A percentile compares a stretch with the other conserved stretches of the same genome.
Conservation (phyloP, 495 filamentous ascomycete genomes). For the Daldinia childiae region DNA sequence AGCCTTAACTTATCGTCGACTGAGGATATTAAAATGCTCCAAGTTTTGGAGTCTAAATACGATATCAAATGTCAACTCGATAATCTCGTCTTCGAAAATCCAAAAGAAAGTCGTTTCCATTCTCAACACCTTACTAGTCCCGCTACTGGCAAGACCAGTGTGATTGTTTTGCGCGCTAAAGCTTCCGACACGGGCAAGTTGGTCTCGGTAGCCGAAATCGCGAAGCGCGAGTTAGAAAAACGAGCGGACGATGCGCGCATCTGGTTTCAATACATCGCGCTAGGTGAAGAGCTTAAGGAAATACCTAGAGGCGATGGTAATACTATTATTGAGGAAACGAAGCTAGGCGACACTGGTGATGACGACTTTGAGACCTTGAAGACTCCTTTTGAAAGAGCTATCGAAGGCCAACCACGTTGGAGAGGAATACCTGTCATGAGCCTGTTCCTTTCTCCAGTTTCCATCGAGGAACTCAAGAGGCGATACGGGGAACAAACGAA, state of each 20-base stretch:
- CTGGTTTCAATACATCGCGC: conserved; percentile 71
- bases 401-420: conserved; percentile 44
- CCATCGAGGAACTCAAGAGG: conserved; percentile 60
- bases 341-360: conserved; percentile 47
- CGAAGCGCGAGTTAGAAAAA: conserved; percentile 66
- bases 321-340: conserved; percentile 53
- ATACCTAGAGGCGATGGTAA: conserved; percentile 35
- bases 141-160: conserved; percentile 33
- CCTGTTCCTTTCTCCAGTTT: conserved; percentile 66
- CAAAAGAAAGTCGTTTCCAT: conserved; percentile 60
- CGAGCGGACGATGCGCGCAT: conserved; percentile 28
- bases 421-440: conserved; percentile 60
- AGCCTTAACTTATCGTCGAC: conserved; percentile 34
- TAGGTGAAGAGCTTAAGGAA: conserved; percentile 44
- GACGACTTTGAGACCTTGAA: conserved; percentile 67
- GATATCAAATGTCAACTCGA: conserved; percentile 55
- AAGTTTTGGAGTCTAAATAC: conserved; percentile 44
- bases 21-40: conserved; percentile 37
- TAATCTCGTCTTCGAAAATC: conserved; percentile 67
- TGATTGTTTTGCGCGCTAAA: conserved; percentile 61
- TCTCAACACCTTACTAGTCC: conserved; percentile 53
- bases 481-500: conserved; percentile 47
- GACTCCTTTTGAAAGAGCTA: conserved; percentile 56
- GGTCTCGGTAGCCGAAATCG: conserved; percentile 71
- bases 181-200: conserved; percentile 64